phyloP scores from a whole-genome alignment of 2,329 filamentous ascomycete species.

The Colletotrichum costaricense region DNA sequence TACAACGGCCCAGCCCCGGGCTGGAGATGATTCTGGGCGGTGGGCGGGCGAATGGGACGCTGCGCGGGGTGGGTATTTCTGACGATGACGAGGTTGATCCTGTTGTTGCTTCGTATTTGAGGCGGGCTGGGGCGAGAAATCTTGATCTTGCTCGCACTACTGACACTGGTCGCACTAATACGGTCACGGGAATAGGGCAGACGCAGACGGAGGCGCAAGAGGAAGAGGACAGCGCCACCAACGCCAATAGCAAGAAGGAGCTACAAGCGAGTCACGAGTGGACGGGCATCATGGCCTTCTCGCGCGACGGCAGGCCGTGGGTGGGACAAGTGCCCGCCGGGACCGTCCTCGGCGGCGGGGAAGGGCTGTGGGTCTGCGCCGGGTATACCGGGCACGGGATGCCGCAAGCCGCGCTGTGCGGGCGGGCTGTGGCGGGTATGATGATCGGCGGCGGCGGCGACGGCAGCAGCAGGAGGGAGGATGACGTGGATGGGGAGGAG shows the following conservation, averaged over 20 bases:
- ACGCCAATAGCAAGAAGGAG: constrained; percentile 42
- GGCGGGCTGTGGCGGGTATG: constrained; percentile 71
- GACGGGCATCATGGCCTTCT: constrained; percentile 86
- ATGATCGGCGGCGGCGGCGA: constrained; percentile 55
- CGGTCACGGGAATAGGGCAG: constrained; percentile 42
- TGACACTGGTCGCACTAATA: no score
- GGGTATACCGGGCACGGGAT: constrained; percentile 83
- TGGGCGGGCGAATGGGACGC: constrained; percentile 67
- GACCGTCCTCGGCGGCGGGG: constrained; percentile 54
- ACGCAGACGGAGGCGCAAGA: constrained; percentile 37
- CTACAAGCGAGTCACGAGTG: constrained; percentile 72
- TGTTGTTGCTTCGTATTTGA: constrained; percentile 66
- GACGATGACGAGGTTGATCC: constrained; percentile 70
- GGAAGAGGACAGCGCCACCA: neutral
- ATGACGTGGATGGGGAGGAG: constrained; percentile 51
- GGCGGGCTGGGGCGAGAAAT: constrained; percentile 52
- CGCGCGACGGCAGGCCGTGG: constrained; percentile 75
- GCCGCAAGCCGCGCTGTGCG: constrained; percentile 77
- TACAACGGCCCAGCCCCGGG: constrained; percentile 71
- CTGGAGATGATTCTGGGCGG: constrained; percentile 79
- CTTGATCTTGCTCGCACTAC: constrained; percentile 50
- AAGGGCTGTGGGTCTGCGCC: constrained; percentile 71
- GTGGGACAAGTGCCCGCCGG: constrained; percentile 72
- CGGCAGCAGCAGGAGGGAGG: neutral
- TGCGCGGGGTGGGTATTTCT: constrained; percentile 66